A percentile compares a stretch with the other conserved stretches of the same genome.
Conservation (phyloP, 352 stramenopile species). For the Pythium grandisporangium region DNA sequence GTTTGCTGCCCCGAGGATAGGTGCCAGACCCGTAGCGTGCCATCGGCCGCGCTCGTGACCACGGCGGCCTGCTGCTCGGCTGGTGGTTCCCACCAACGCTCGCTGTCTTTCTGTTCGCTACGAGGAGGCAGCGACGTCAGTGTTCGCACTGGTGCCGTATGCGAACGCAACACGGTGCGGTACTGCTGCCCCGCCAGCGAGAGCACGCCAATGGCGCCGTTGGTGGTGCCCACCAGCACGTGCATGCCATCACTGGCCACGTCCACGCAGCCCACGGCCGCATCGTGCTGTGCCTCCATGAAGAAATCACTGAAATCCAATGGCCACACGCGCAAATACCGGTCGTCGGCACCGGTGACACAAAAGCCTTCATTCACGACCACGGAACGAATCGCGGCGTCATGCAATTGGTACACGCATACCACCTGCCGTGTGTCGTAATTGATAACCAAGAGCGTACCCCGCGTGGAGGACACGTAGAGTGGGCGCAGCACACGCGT, state of each 20-base stretch:
- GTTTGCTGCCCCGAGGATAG: slow-evolving; percentile 41
- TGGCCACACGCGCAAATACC: slow-evolving; percentile 87
- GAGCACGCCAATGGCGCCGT: slow-evolving; percentile 78
- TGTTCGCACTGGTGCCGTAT: slow-evolving; percentile 39
- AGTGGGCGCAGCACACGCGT: slow-evolving; percentile 41
- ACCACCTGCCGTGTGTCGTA: slow-evolving; percentile 76
- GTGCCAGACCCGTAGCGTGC: slow-evolving; percentile 83
- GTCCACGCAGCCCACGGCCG: slow-evolving; percentile 45
- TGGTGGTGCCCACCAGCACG: slow-evolving; percentile 60
- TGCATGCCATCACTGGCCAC: slow-evolving; percentile 74
- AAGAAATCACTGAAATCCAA: slow-evolving; percentile 90
- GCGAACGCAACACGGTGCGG: slow-evolving; percentile 67
- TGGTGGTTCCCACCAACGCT: no score
- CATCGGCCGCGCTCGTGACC: slow-evolving; percentile 61
- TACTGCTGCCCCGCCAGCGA: slow-evolving; percentile 81
- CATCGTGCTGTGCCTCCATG: slow-evolving; percentile 83
- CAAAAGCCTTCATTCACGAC: slow-evolving; percentile 87
- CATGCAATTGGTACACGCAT: slow-evolving; percentile 87
- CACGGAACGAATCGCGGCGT: slow-evolving; percentile 75
- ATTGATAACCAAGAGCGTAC: slow-evolving; percentile 73
- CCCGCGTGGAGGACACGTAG: slow-evolving; percentile 69
- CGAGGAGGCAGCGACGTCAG: slow-evolving; percentile 19
- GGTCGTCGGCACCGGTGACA: slow-evolving; percentile 80
- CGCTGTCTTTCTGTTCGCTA: no score
- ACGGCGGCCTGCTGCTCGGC: slow-evolving; percentile 20